Percentiles rank a stretch among this genome's conserved stretches.
phyloP scores from a whole-genome alignment of 2,329 filamentous ascomycete species.

The Neocucurbitaria cava region DNA sequence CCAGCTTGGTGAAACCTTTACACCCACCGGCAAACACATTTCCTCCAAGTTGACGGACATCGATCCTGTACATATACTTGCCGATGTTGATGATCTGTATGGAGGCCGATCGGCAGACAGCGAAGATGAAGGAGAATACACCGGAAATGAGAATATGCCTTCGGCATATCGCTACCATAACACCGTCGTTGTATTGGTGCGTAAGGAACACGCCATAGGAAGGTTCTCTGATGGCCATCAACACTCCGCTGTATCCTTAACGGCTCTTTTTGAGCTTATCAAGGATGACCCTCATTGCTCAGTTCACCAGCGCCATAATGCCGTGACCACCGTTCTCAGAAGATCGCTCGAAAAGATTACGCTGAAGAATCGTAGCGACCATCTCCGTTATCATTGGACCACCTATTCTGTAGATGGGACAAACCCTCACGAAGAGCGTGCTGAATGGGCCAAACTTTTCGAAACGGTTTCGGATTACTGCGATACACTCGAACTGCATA shows the following conservation, averaged over 20 bases:
- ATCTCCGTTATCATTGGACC: no score
- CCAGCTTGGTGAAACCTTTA: slow-evolving; percentile 16
- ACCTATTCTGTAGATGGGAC: no score
- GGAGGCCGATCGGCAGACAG: slow-evolving; percentile 30
- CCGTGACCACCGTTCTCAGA: background rate
- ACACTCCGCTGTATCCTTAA: background rate
- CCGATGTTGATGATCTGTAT: slow-evolving; percentile 19
- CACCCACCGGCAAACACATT: slow-evolving; percentile 10
- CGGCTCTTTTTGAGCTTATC: background rate
- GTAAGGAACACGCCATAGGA: background rate
- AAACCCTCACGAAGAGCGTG: background rate
- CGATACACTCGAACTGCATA: background rate
- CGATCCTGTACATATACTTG: slow-evolving; percentile 19
- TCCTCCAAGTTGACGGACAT: slow-evolving; percentile 10
- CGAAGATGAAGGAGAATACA: slow-evolving; percentile 35
- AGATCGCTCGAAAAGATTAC: no score
- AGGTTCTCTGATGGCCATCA: background rate
- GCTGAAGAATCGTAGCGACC: no score
- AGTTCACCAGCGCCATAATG: background rate
- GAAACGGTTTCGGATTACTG: background rate
- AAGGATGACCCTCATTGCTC: background rate
- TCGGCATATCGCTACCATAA: slow-evolving; percentile 37
- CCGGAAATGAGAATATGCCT: slow-evolving; percentile 32
- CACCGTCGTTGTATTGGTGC: slow-evolving; percentile 20
- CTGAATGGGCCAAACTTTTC: background rate